Percentiles rank a stretch among this genome's conserved stretches.
Conservation (phyloP, 495 filamentous ascomycete genomes). For the Penicillium robsamsonii region DNA sequence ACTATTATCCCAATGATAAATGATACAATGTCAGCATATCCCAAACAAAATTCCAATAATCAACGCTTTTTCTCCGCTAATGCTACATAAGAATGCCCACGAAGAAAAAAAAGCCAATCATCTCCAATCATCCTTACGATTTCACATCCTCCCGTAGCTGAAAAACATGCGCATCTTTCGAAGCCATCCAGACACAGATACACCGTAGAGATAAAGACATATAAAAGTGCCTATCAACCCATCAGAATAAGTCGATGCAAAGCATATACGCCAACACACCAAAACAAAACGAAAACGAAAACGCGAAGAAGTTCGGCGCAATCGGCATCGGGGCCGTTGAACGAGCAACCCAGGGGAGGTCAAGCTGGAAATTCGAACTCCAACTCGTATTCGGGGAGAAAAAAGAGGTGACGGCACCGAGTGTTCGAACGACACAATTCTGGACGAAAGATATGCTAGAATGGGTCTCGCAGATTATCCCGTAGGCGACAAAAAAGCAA, state of each 20-base stretch:
- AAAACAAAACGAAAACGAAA: conserved; percentile 1
- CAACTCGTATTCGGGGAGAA: background rate
- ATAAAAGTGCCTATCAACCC: background rate
- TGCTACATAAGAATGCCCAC: background rate
- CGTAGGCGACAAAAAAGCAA: conserved; percentile 4
- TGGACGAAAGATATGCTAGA: background rate
- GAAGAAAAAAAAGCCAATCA: background rate
- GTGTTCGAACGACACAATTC: conserved; percentile 16
- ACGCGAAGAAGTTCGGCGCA: background rate
- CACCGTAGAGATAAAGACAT: background rate
- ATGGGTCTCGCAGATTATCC: background rate
- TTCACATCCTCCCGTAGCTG: background rate
- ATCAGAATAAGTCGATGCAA: background rate
- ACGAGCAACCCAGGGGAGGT: background rate
- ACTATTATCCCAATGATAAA: conserved; percentile 10
- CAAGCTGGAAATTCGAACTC: background rate
- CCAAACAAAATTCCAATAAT: background rate
- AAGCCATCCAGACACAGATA: background rate
- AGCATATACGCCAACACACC: background rate
- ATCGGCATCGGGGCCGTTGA: background rate
- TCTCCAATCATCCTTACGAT: background rate
- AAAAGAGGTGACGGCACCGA: conserved; percentile 14
- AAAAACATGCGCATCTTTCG: background rate
- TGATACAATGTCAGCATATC: conserved; percentile 19
- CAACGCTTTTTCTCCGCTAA: conserved; percentile 1